Evolutionary conservation across 306 rosid species (phyloP).

Genomic region (Citrullus amarus): DNA sequence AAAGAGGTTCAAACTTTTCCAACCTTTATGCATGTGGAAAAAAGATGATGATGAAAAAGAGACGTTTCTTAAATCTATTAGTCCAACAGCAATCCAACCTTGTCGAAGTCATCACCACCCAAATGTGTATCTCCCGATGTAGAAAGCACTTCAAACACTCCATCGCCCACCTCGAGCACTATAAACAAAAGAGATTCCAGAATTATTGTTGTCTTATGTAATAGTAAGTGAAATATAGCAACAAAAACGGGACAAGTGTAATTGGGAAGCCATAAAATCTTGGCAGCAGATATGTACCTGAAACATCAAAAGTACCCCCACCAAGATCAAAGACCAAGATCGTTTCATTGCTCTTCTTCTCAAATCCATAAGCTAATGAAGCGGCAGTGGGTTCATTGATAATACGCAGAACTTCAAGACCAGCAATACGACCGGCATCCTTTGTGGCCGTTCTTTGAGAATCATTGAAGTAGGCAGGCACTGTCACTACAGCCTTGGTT

Average conservation of each 20-base stretch:
- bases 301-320: slow-evolving; percentile 96
- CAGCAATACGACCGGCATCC: slow-evolving; percentile 99
- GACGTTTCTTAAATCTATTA: not conserved
- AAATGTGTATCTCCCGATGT: slow-evolving; percentile 96
- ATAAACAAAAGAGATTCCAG: not conserved
- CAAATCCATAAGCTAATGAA: slow-evolving; percentile 91
- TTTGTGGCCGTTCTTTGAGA: slow-evolving; percentile 98
- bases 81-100: slow-evolving; percentile 28
- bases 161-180: slow-evolving; percentile 98
- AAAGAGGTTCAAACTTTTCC: not conserved
- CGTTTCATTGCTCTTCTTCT: slow-evolving; percentile 83
- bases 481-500: slow-evolving; percentile 92
- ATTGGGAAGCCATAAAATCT: not conserved
- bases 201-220: not conserved
- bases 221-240: not conserved
- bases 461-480: slow-evolving; percentile 96
- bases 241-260: not conserved
- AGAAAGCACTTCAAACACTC: slow-evolving; percentile 92
- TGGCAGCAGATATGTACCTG: slow-evolving; percentile 35
- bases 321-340: slow-evolving; percentile 97
- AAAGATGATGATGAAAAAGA: not conserved
- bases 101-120: slow-evolving; percentile 98
- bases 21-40: not conserved
- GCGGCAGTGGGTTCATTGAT: slow-evolving; percentile 97
- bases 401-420: slow-evolving; percentile 86